These are phyloP conservation scores for Botrytis aclada DNA, from an alignment of 2,329 filamentous ascomycete genomes.

Conservation along the genomic window DNA sequence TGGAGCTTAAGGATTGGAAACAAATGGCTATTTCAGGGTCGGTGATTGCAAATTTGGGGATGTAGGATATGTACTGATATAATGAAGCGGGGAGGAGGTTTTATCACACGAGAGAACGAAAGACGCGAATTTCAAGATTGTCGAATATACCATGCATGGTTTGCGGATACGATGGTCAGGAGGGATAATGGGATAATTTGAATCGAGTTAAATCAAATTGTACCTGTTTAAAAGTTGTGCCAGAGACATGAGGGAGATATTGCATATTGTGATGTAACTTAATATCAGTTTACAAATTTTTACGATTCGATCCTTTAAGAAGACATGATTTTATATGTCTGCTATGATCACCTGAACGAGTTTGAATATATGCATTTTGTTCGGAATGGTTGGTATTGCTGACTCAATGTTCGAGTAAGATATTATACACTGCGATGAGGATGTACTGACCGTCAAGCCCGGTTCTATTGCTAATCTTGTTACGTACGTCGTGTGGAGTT, in stretches of 20 bases:
- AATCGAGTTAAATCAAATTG: not conserved
- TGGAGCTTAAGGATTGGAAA: not conserved
- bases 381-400: not conserved
- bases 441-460: not conserved
- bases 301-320: too few relatives aligned
- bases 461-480: not conserved
- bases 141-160: slow-evolving; percentile 8
- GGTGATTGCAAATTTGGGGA: not conserved
- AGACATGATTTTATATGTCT: not conserved
- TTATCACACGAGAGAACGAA: not conserved
- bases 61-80: slow-evolving; percentile 10
- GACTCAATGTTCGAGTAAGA: not conserved
- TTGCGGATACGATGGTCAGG: not conserved
- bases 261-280: not conserved
- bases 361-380: not conserved
- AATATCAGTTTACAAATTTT: not conserved
- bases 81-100: not conserved
- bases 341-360: not conserved
- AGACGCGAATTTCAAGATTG: not conserved
- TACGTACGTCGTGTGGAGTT: not conserved
- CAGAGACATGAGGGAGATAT: not conserved
- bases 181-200: not conserved
- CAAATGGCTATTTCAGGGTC: not conserved
- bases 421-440: not conserved
- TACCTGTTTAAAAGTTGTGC: not conserved